These are phyloP conservation scores for Colletotrichum sp. DNA, from an alignment of 2,329 filamentous ascomycete genomes.

Conservation along the genomic window DNA sequence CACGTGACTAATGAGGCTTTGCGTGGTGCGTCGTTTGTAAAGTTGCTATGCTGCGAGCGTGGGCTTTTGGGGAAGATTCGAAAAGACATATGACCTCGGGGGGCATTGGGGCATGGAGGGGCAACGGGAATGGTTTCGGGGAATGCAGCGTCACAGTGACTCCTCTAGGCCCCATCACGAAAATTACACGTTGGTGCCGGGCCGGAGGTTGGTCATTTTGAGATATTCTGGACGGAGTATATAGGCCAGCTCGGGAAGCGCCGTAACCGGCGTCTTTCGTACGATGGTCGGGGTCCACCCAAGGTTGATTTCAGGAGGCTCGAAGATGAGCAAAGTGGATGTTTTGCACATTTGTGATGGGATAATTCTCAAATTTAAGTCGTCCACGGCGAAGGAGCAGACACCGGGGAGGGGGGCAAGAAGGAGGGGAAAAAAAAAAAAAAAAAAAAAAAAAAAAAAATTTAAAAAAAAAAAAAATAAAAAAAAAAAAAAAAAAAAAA, in stretches of 20 bases:
- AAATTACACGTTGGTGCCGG: background rate
- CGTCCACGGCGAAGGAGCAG: background rate
- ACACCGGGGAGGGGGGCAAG: background rate
- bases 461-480: background rate
- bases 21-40: background rate
- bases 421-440: background rate
- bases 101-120: background rate
- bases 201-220: background rate
- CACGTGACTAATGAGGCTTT: background rate
- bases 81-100: background rate
- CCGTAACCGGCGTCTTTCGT: background rate
- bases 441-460: background rate
- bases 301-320: background rate
- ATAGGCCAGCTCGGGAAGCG: background rate
- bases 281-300: background rate
- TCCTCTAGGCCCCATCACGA: background rate
- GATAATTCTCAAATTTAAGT: background rate
- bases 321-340: background rate
- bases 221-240: background rate
- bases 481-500: background rate
- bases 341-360: background rate
- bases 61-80: background rate
- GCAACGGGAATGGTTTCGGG: background rate
- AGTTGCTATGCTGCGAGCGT: background rate
- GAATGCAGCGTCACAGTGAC: background rate